Base-by-base conservation (phyloP, 2,329 filamentous ascomycete species). In the Chaetomiaceae sp. region DNA sequence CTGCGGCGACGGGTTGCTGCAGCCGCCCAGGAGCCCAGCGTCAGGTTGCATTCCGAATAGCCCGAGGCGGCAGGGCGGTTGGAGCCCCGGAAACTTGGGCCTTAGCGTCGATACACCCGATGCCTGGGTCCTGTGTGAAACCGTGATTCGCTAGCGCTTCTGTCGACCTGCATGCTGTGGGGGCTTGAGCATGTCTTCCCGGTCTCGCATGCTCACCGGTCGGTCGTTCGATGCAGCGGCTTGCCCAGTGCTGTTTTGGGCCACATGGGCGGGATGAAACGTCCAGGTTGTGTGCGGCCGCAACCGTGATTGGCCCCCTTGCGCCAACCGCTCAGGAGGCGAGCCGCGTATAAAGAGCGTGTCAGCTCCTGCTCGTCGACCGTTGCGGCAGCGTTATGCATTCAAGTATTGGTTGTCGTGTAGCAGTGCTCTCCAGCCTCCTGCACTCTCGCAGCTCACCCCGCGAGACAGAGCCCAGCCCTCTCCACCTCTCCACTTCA, bases 181-280 rank as follows among this genome's bases (percentile, higher is more conserved):
- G 47, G 37, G 45, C 39, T 22, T 14, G 31, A 25, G n/a, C 45
- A 39, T 46, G 40, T 46, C 27, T 42, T 49, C 43, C 48, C 49
- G 40, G 53, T 47, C 46, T 45, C 42, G 46, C 40, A 48, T 37
- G 38, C 52, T 61, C 58, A 60, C 59, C 59, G 57, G 55, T 59
- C 47, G 45, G 37, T 54, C 33, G 39, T 27, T 22, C 20, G 23
- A 15, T 11, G 39, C 43, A 47, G 39, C 47, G 12, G 36, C 40
- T 31, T 17, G 44, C 54, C 52, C 57, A 51, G 45, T 47, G 45
- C 12, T 29, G 46, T 8, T 20, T 40, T 23, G 31, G 45, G 34
- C 38, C 19, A 40, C 36, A 47, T 53, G 47, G 51, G 52, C 33
- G 40, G 49, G 49, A 37, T 20, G 27, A 25, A 17, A 34, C 25